These are phyloP conservation scores for Lecanicillium sp. DNA, from an alignment of 2,329 filamentous ascomycete genomes.

Conservation along the genomic window DNA sequence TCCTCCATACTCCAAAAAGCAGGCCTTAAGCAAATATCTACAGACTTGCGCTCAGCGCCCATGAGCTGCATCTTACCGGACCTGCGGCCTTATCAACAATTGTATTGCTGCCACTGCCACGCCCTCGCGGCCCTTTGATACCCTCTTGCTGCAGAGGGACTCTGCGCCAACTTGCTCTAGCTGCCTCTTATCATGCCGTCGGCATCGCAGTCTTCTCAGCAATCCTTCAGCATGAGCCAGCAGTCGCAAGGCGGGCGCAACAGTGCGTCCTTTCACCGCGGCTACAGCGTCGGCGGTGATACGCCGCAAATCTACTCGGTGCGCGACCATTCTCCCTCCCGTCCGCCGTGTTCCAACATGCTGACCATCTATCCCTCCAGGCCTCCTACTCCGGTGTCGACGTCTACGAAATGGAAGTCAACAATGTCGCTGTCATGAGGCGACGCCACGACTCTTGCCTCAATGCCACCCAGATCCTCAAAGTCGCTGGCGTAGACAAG, in stretches of 20 bases:
- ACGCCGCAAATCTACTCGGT: slow-evolving; percentile 56
- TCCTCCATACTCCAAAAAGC: too few relatives aligned
- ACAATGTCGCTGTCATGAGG: slow-evolving; percentile 89
- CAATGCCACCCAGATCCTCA: slow-evolving; percentile 96
- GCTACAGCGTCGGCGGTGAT: slow-evolving; percentile 26
- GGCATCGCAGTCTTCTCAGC: slow-evolving; percentile 45
- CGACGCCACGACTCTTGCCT: slow-evolving; percentile 91
- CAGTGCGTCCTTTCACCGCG: slow-evolving; percentile 26
- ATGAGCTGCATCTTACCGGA: neutral
- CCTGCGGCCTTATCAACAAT: neutral
- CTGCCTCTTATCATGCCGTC: slow-evolving; percentile 21
- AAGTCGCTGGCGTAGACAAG: slow-evolving; percentile 95
- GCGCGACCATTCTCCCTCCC: slow-evolving; percentile 15
- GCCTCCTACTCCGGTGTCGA: slow-evolving; percentile 92
- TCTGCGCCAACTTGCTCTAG: neutral
- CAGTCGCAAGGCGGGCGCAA: slow-evolving; percentile 35
- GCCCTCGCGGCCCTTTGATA: neutral
- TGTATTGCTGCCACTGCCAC: neutral
- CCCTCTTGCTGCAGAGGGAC: neutral
- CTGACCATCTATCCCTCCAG: slow-evolving; percentile 22
- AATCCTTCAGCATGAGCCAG: slow-evolving; percentile 50
- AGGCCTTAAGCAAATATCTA: neutral
- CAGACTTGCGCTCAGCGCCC: neutral
- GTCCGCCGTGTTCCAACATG: neutral
- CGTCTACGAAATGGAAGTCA: slow-evolving; percentile 98